Base-by-base conservation (phyloP, 2,329 filamentous ascomycete genomes). In the Aspergillus arachidicola region DNA sequence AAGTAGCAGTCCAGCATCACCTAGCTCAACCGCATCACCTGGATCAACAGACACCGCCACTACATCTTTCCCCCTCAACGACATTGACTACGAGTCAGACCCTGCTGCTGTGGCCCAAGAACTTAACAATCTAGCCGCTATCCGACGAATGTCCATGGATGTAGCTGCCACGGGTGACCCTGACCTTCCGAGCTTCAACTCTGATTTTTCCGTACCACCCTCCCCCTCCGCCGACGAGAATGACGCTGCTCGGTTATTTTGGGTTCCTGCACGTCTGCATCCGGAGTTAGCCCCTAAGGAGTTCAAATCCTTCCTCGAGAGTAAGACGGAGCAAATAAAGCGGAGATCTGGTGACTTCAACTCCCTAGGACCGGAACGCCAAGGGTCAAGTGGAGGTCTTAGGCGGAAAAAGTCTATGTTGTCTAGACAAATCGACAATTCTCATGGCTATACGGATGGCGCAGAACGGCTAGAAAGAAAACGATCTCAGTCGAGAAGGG, bases 231-330 rank as follows among this genome's bases (percentile, higher is more conserved):
- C 75, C 66, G 91, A 96, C 72, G 93, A 96, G 75, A 91, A 93
- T 71, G 94, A 98, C 75, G 88, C 93, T 9, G 93, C 94, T 2
- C 87, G 93, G 66, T 81, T 98, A 63, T 91, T 98, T 68, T 99
- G 95, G 95, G 95, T 99, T 6, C 95, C 95, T 6, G 95, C 95
- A 28, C 88, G 93, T 63, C 86, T 99, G 32, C 95, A 99, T 72
- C 95, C 95, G 0, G 95, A 99, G 78, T 83, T 99, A 56, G 95
- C 95, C 3, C 95, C 95, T 1, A 93, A 91, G 73, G 95, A 97
- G 71, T 99, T 98, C 83, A 97, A 96, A 78, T 94, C 91, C 1
- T 99, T 98, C 70, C 86, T 99, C 2, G 94, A 99, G 73, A 96
- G 94, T 66, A 89, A 94, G 73, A 92, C 97, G 14, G 91, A 97